Evolutionary conservation across 2,329 filamentous ascomycete genomes (phyloP).

Genomic region (Aureobasidium melanogenum): DNA sequence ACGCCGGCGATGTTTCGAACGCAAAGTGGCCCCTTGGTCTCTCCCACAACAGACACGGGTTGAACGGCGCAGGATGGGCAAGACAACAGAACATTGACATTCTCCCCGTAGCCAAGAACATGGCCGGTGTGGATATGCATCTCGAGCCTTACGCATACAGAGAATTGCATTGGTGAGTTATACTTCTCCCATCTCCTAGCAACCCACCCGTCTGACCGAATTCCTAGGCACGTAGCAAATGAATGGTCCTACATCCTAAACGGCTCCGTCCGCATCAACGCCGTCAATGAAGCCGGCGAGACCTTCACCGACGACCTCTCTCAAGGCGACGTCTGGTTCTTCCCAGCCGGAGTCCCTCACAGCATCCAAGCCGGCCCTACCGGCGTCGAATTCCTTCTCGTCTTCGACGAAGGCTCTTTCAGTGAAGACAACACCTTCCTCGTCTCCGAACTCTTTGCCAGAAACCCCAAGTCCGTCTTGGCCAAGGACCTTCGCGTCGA

Average conservation of each 20-base stretch:
- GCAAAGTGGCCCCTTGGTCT: slow-evolving; percentile 36
- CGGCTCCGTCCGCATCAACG: slow-evolving; percentile 22
- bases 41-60: slow-evolving; percentile 32
- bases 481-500: slow-evolving; percentile 36
- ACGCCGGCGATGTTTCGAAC: slow-evolving; percentile 30
- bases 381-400: slow-evolving; percentile 50
- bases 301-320: slow-evolving; percentile 26
- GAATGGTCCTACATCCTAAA: slow-evolving; percentile 26
- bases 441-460: slow-evolving; percentile 44
- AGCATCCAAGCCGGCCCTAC: slow-evolving; percentile 39
- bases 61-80: slow-evolving; percentile 32
- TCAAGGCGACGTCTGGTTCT: slow-evolving; percentile 47
- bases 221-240: slow-evolving; percentile 18
- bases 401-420: slow-evolving; percentile 52
- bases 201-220: not conserved
- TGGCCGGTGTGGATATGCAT: slow-evolving; percentile 37
- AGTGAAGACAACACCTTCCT: slow-evolving; percentile 53
- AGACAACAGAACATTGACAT: slow-evolving; percentile 32
- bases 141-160: slow-evolving; percentile 27
- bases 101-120: slow-evolving; percentile 31
- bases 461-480: slow-evolving; percentile 32
- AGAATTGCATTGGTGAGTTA: slow-evolving; percentile 24
- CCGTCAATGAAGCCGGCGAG: slow-evolving; percentile 25
- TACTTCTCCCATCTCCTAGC: not conserved
- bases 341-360: slow-evolving; percentile 31